Conservation (phyloP, 139 green algal species). For the Raphidocelis subcapitata region DNA sequence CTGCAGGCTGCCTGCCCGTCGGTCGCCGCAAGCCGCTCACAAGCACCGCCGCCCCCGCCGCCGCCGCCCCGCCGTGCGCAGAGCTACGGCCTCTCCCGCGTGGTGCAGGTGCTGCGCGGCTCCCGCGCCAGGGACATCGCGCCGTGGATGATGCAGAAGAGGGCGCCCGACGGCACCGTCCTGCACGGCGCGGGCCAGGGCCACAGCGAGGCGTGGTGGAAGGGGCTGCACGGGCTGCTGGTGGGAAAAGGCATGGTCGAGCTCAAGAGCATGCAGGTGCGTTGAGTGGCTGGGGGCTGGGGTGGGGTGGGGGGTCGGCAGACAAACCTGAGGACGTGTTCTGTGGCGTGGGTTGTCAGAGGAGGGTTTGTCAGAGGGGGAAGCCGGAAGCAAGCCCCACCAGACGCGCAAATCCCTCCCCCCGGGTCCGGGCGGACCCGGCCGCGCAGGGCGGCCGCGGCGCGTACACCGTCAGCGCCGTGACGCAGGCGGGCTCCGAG, state of each 20-base stretch:
- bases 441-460: too few species aligned
- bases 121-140: conserved; percentile 29
- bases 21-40: too few species aligned
- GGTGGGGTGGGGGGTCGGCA: neutral
- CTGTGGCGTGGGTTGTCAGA: neutral
- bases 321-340: neutral
- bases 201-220: conserved; percentile 59
- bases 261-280: neutral
- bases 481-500: conserved; percentile 1
- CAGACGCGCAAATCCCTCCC: too few species aligned
- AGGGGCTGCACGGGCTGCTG: conserved; percentile 44
- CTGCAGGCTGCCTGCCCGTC: neutral
- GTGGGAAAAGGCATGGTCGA: conserved; percentile 31
- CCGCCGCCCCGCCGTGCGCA: neutral
- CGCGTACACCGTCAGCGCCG: conserved; percentile 1
- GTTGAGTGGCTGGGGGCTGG: neutral
- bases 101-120: conserved; percentile 34
- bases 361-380: neutral
- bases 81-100: conserved; percentile 6
- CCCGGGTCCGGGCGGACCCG: too few species aligned
- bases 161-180: conserved; percentile 6
- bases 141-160: conserved; percentile 46
- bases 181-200: conserved; percentile 48
- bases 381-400: too few species aligned
- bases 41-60: too few species aligned